phyloP scores from a whole-genome alignment of 2,329 filamentous ascomycete genomes.

The Emmonsiellopsis sp. region DNA sequence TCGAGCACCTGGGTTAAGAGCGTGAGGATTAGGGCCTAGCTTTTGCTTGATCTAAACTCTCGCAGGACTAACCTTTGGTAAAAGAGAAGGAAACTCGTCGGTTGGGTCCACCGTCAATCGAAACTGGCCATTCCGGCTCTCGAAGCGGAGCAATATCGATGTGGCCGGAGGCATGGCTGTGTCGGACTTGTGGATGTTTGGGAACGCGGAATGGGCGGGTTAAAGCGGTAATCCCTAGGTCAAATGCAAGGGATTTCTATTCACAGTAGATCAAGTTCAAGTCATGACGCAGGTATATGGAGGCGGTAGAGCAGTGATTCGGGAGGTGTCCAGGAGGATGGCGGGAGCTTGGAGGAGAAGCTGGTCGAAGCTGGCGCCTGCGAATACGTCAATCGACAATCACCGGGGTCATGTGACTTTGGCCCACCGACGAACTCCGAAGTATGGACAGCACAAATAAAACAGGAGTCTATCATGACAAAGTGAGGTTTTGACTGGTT shows the following conservation, averaged over 20 bases:
- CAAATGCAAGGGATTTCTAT: not conserved
- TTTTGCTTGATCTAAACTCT: not conserved
- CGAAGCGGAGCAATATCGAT: conserved; percentile 74
- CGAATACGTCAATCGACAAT: too few species aligned
- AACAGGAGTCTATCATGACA: too few species aligned
- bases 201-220: not conserved
- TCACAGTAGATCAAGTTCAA: not conserved
- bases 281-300: not conserved
- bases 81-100: conserved; percentile 58
- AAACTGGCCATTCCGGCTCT: conserved; percentile 87
- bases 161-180: conserved; percentile 27
- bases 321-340: not conserved
- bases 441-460: not conserved
- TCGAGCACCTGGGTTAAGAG: conserved; percentile 42
- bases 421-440: too few species aligned
- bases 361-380: not conserved
- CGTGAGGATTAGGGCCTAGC: not conserved
- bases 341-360: not conserved
- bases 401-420: too few species aligned
- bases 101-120: conserved; percentile 68
- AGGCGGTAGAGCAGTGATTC: not conserved
- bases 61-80: conserved; percentile 33
- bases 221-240: not conserved
- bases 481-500: too few species aligned
- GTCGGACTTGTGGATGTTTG: not conserved